A percentile compares a stretch with the other conserved stretches of the same genome.
phyloP scores from a whole-genome alignment of 2,329 filamentous ascomycete genomes.

The Ophiostoma piceae region DNA sequence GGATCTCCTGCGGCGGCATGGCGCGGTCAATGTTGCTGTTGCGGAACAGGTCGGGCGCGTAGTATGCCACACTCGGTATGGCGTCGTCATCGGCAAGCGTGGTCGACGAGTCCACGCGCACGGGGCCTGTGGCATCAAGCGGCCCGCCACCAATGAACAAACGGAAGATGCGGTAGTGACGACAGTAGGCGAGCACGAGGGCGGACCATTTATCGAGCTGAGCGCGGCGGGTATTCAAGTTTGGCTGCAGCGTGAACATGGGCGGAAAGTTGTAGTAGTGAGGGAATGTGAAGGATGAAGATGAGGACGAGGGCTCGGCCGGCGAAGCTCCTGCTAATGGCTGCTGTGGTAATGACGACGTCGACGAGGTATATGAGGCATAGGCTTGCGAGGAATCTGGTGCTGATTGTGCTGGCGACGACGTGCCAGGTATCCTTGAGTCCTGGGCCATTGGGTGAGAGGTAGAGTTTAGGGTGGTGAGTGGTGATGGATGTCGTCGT shows the following conservation, averaged over 20 bases:
- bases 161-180: constrained; percentile 68
- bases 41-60: constrained; percentile 46
- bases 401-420: not conserved
- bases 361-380: not conserved
- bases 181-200: constrained; percentile 78
- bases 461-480: not conserved
- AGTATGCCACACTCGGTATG: constrained; percentile 22
- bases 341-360: constrained; percentile 10
- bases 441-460: constrained; percentile 16
- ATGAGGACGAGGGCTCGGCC: not conserved
- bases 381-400: not conserved
- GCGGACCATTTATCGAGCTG: constrained; percentile 82
- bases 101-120: constrained; percentile 33
- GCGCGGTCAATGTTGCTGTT: constrained; percentile 52
- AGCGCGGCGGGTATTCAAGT: constrained; percentile 65
- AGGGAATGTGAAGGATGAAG: constrained; percentile 48
- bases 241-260: constrained; percentile 79
- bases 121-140: constrained; percentile 26
- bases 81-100: constrained; percentile 13
- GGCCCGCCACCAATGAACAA: constrained; percentile 54
- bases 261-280: constrained; percentile 70
- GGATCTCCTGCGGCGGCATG: constrained; percentile 47
- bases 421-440: constrained; percentile 15
- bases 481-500: not conserved
- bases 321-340: constrained; percentile 12